Percentiles rank a stretch among this genome's conserved stretches.
Conservation (phyloP, 768 basidiomycete genomes). For the Naganishia onofrii region DNA sequence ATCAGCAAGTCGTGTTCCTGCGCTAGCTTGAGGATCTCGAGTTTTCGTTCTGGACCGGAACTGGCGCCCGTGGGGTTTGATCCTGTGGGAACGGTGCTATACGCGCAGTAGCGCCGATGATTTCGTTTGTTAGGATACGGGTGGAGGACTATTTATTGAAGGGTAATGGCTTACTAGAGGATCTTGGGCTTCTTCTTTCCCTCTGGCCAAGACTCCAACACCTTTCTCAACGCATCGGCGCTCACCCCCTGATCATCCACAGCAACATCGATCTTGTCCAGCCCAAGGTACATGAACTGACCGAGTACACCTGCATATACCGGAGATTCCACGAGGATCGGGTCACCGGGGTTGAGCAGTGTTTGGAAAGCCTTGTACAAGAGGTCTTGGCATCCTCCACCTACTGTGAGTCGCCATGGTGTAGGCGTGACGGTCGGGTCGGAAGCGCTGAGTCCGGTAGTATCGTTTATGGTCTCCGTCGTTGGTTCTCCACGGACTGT, state of each 20-base stretch:
- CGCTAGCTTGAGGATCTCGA: slow-evolving; percentile 65
- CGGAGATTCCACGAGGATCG: slow-evolving; percentile 70
- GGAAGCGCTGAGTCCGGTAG: not conserved
- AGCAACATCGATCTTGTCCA: slow-evolving; percentile 59
- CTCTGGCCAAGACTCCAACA: slow-evolving; percentile 71
- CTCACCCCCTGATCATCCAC: slow-evolving; percentile 72
- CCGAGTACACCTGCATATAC: slow-evolving; percentile 52
- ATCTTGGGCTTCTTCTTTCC: slow-evolving; percentile 70
- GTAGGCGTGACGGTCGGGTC: slow-evolving; percentile 54
- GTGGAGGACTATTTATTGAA: too few relatives aligned
- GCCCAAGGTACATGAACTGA: slow-evolving; percentile 41
- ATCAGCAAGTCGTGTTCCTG: slow-evolving; percentile 74
- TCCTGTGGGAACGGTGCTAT: slow-evolving; percentile 58
- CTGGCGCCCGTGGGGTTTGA: slow-evolving; percentile 85
- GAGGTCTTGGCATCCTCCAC: slow-evolving; percentile 82
- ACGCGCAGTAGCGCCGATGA: too few relatives aligned
- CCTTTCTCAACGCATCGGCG: slow-evolving; percentile 61
- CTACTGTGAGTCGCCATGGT: slow-evolving; percentile 70
- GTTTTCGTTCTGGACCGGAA: slow-evolving; percentile 67
- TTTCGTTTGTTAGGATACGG: too few relatives aligned
- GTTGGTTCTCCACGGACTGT: slow-evolving; percentile 28
- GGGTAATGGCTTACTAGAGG: slow-evolving; percentile 60
- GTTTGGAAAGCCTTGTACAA: slow-evolving; percentile 77
- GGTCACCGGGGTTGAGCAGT: slow-evolving; percentile 73
- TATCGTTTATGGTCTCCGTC: slow-evolving; percentile 22